These are phyloP conservation scores for Sporothrix euskadiensis DNA, from an alignment of 2,329 filamentous ascomycete species.

Conservation along the genomic window DNA sequence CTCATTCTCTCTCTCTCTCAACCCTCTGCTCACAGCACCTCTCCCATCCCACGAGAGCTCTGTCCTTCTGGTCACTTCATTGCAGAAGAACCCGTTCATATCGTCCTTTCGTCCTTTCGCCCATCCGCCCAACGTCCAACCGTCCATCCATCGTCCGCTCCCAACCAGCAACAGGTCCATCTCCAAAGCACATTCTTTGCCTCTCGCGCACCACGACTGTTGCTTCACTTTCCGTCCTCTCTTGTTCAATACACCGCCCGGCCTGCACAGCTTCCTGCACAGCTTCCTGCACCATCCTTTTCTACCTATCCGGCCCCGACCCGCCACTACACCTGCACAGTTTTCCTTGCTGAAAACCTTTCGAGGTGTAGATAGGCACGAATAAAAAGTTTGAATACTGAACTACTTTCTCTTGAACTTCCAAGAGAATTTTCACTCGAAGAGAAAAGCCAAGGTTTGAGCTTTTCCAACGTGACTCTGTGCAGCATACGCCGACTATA, in stretches of 20 bases:
- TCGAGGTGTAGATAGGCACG: conserved; percentile 75
- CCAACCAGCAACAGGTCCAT: conserved; percentile 10
- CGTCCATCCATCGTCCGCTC: conserved; percentile 14
- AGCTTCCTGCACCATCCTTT: neutral
- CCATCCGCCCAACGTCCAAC: conserved; percentile 18
- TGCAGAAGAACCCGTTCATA: conserved; percentile 21
- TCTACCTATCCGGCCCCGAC: conserved; percentile 38
- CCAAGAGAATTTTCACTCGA: neutral
- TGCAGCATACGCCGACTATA: conserved; percentile 35
- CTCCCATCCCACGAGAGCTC: conserved; percentile 5
- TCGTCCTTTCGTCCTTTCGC: conserved; percentile 6
- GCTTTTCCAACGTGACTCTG: conserved; percentile 22
- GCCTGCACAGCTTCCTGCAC: conserved; percentile 34
- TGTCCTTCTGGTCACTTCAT: conserved; percentile 24
- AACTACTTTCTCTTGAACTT: conserved; percentile 20
- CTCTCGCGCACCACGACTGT: conserved; percentile 19
- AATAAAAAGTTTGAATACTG: conserved; percentile 42
- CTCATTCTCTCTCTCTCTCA: conserved; percentile 6
- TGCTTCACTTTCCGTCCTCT: conserved; percentile 19
- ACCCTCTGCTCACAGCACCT: conserved; percentile 13
- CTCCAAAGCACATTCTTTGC: conserved; percentile 11
- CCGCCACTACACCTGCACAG: conserved; percentile 74
- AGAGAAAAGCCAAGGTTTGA: conserved; percentile 3
- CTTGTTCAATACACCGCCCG: conserved; percentile 1
- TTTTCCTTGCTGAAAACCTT: conserved; percentile 84